These are phyloP conservation scores for Pseudozyma tsukubaensis DNA, from an alignment of 1,284 basidiomycete species.

Conservation along the genomic window DNA sequence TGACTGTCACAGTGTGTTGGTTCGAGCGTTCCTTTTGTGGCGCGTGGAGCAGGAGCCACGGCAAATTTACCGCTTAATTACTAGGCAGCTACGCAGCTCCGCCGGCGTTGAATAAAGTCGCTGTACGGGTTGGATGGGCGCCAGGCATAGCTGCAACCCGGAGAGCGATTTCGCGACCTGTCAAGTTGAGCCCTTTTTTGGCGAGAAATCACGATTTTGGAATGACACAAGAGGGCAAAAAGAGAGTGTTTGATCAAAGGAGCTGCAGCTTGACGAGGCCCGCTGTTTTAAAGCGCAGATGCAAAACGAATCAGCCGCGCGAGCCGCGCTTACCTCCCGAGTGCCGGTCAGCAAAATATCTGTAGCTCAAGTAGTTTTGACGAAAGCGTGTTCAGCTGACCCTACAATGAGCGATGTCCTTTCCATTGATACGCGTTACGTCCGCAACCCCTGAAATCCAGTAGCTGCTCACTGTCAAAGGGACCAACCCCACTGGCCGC, in stretches of 20 bases:
- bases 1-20: neutral
- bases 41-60: neutral
- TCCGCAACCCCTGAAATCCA: too few species aligned
- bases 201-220: neutral
- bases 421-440: too few species aligned
- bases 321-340: conserved; percentile 1
- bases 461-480: too few species aligned
- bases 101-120: neutral
- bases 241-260: conserved; percentile 3
- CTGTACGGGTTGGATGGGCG: neutral
- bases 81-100: neutral
- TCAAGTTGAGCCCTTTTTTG: neutral
- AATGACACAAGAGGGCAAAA: neutral
- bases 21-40: neutral
- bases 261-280: conserved; percentile 10
- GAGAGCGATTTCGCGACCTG: conserved; percentile 5
- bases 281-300: neutral
- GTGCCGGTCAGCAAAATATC: neutral
- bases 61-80: neutral
- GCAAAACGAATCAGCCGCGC: conserved; percentile 3
- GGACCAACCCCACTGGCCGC: too few species aligned
- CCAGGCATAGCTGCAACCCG: conserved; percentile 2
- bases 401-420: too few species aligned
- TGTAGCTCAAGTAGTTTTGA: too few species aligned
- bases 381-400: too few species aligned